phyloP scores from a whole-genome alignment of 1,139 yeast species.

The Nakaseomyces sp. region DNA sequence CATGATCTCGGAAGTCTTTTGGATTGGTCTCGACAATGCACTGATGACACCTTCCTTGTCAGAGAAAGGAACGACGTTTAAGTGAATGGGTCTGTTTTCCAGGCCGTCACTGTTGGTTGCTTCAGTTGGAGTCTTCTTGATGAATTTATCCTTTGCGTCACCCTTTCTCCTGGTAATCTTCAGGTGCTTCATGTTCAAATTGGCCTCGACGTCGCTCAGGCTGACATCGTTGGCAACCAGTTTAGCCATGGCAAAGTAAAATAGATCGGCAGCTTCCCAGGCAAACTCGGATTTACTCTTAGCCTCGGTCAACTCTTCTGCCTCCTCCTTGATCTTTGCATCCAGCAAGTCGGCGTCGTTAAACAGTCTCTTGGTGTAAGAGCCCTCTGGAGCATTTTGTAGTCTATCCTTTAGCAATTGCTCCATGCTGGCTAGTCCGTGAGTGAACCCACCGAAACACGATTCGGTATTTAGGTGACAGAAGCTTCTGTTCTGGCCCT shows the following conservation, averaged over 20 bases:
- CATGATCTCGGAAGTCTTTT: conserved; percentile 86
- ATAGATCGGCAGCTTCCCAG: conserved; percentile 95
- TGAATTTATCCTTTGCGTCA: conserved; percentile 80
- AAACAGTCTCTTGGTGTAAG: conserved; percentile 84
- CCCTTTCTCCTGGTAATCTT: conserved; percentile 93
- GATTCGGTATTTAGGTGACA: conserved; percentile 76
- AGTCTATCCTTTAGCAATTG: conserved; percentile 45
- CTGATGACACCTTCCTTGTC: conserved; percentile 40
- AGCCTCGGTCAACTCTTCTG: conserved; percentile 92
- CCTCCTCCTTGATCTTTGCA: conserved; percentile 92
- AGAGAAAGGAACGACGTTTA: conserved; percentile 52
- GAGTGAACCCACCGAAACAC: conserved; percentile 61
- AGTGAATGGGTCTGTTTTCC: conserved; percentile 39
- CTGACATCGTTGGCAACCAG: conserved; percentile 75
- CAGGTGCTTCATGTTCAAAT: conserved; percentile 71
- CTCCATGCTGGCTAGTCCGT: conserved; percentile 57
- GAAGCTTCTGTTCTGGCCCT: conserved; percentile 48
- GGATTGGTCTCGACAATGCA: conserved; percentile 81
- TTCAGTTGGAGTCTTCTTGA: conserved; percentile 26
- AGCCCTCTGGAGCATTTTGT: conserved; percentile 71
- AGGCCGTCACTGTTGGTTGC: conserved; percentile 17
- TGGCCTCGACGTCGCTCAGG: conserved; percentile 70
- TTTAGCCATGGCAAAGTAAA: conserved; percentile 86
- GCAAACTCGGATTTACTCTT: conserved; percentile 60
- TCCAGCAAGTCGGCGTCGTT: conserved; percentile 62